phyloP scores from a whole-genome alignment of 106 monocot species.

The Acanthochlamys bracteata region DNA sequence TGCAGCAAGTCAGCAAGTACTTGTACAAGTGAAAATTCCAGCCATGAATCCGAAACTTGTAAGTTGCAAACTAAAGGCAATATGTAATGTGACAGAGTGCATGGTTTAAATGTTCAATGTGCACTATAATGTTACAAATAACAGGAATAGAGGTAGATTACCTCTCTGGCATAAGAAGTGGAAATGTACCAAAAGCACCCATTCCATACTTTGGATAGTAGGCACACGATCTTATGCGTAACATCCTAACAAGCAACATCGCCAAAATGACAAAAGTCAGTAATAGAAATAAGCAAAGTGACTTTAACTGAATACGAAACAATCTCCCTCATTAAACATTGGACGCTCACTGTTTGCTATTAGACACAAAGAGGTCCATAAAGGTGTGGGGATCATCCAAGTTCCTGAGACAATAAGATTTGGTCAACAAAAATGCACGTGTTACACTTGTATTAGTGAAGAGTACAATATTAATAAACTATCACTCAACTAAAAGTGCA shows the following conservation, averaged over 20 bases:
- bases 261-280: conserved; percentile 10
- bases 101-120: no score
- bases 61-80: no score
- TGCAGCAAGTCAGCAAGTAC: no score
- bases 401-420: no score
- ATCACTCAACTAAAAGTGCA: background rate
- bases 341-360: conserved; percentile 50
- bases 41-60: no score
- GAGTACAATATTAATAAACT: no score
- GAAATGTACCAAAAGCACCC: conserved; percentile 74
- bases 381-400: conserved; percentile 96
- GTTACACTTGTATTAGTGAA: no score
- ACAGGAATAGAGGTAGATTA: conserved; percentile 13
- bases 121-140: background rate
- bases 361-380: conserved; percentile 76
- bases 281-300: conserved; percentile 1
- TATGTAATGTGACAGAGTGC: no score
- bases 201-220: conserved; percentile 64
- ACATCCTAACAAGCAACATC: no score
- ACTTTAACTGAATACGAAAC: conserved; percentile 1
- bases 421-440: no score
- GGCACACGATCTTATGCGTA: conserved; percentile 70
- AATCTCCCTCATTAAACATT: no score
- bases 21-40: no score
- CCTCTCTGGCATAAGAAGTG: conserved; percentile 48